Conservation (phyloP, 2,329 filamentous ascomycete genomes). For the Nigrospora oryzae region DNA sequence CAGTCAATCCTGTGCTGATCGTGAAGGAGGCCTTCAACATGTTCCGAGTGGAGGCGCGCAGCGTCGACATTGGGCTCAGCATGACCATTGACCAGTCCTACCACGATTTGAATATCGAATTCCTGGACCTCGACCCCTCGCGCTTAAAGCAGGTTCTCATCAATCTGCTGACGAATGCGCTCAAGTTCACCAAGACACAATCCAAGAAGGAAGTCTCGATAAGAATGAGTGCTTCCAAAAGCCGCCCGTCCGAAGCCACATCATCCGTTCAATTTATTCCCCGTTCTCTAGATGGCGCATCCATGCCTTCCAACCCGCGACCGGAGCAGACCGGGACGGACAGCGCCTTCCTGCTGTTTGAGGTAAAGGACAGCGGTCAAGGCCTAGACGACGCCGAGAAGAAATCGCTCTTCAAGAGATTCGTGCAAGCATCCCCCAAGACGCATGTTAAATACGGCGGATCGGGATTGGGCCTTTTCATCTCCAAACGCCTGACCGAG, state of each 20-base stretch:
- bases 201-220: constrained; percentile 47
- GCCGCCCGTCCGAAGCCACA: constrained; percentile 29
- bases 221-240: constrained; percentile 35
- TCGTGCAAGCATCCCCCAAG: constrained; percentile 57
- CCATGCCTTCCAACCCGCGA: constrained; percentile 22
- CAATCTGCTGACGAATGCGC: constrained; percentile 60
- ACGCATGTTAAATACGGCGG: constrained; percentile 66
- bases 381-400: constrained; percentile 54
- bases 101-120: constrained; percentile 52
- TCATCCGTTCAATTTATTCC: constrained; percentile 55
- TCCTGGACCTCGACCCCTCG: constrained; percentile 65
- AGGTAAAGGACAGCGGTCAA: constrained; percentile 61
- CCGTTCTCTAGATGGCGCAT: constrained; percentile 36
- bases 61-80: constrained; percentile 61
- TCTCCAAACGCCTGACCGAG: constrained; percentile 64
- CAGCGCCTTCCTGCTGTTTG: constrained; percentile 60
- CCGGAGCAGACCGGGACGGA: constrained; percentile 24
- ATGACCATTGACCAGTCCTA: constrained; percentile 61
- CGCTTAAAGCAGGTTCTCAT: constrained; percentile 67
- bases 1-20: constrained; percentile 57
- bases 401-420: constrained; percentile 56
- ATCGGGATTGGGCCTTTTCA: constrained; percentile 63
- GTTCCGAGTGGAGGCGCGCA: constrained; percentile 65
- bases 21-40: constrained; percentile 63
- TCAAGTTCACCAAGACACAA: constrained; percentile 55